Evolutionary conservation across 2,329 filamentous ascomycete genomes (phyloP).

Genomic region (Fusarium equiseti): DNA sequence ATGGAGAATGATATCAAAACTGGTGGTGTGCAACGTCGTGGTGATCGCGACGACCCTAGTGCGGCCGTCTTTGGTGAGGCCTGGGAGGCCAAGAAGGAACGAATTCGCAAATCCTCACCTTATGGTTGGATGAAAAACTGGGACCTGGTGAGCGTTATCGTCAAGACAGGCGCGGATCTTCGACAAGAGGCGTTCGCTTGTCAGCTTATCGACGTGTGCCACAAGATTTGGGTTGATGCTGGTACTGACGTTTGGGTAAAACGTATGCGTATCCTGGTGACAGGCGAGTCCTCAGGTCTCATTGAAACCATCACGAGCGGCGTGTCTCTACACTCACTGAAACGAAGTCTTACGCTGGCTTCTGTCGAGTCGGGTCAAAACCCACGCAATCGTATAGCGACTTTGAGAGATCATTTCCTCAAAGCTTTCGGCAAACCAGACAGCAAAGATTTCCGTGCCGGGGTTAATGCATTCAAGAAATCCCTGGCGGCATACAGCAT

Average conservation of each 20-base stretch:
- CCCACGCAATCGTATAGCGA: constrained; percentile 80
- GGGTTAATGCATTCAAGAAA: constrained; percentile 82
- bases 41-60: constrained; percentile 86
- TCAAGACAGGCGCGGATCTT: constrained; percentile 86
- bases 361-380: constrained; percentile 79
- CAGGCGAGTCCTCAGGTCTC: constrained; percentile 84
- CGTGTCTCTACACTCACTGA: constrained; percentile 87
- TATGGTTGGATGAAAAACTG: constrained; percentile 93
- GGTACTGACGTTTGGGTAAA: constrained; percentile 87
- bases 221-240: constrained; percentile 84
- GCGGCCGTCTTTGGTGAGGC: constrained; percentile 89
- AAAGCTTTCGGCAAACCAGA: constrained; percentile 81
- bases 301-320: constrained; percentile 92
- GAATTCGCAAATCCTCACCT: constrained; percentile 83
- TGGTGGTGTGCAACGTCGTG: constrained; percentile 82
- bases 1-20: constrained; percentile 95
- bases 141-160: constrained; percentile 88
- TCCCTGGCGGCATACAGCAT: constrained; percentile 89
- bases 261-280: constrained; percentile 87
- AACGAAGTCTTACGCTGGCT: constrained; percentile 82
- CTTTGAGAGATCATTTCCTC: constrained; percentile 83
- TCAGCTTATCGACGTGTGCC: constrained; percentile 84
- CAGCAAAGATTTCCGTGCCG: constrained; percentile 75
- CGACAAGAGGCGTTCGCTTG: constrained; percentile 89
- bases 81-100: constrained; percentile 86